Evolutionary conservation across 768 basidiomycete genomes (phyloP), one percentile per base, ranked within the genome.

Genomic region (Hericium rajendrae): DNA sequence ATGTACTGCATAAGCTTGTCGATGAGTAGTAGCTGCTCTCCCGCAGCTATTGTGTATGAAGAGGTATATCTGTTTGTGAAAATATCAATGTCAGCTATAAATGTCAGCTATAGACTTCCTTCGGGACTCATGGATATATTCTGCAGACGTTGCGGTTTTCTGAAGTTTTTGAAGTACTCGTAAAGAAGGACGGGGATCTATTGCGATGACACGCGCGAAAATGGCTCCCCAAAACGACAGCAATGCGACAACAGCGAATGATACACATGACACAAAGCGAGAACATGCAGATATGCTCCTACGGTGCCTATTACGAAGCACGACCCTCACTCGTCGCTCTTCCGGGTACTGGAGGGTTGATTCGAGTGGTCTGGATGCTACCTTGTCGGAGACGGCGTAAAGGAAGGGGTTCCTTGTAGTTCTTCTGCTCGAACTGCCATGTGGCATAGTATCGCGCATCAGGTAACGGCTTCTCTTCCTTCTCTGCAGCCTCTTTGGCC

Each of bases 381-480:
- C 62, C 62, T 46, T 62, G 62, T 53, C 60, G 57, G 24, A 56
- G 60, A 13, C 62, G 60, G 38, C 74, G 60, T 39, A 70, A 61
- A 0, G 64, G 49, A 10, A 77, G 60, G 24, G 73, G 62, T 37
- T 77, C 77, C 51, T 68, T 69, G 62, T 66, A 73, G 38, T 65
- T 70, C 67, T 78, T 79, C 55, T 62, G 65, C 60, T 79, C 78
- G 54, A 72, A 79, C 48, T 74, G 75, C 78, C 78, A 79, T 16
- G 78, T 79, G 32, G 78, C 73, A 59, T 74, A 79, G 60, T 78
- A 67, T 51, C 74, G 71, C n/a, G 78, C 78, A 43, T 79, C 78
- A 0, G 77, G 73, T 15, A 80, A 68, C 37, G 70, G 66, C 49
- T 61, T 66, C 49, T 62, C 60, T 32, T 32, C 32, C 28, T 66